Percentiles rank a stretch among this genome's conserved stretches.
Conservation (phyloP, 2,329 filamentous ascomycete species). For the Penicillium italicum region DNA sequence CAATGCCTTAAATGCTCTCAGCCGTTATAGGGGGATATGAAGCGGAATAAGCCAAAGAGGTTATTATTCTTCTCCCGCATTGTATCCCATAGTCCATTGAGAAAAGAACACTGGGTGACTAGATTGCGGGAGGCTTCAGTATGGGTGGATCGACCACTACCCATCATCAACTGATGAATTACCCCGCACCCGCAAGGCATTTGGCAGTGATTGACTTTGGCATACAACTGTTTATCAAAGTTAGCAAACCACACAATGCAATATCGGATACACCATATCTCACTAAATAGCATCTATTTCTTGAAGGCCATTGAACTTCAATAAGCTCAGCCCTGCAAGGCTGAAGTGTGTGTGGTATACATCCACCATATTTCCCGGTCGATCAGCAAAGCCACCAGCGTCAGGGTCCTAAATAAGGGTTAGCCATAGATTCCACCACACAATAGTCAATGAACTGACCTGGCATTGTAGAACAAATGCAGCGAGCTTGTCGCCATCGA, state of each 20-base stretch:
- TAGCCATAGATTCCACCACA: slow-evolving; percentile 3
- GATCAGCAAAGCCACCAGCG: slow-evolving; percentile 79
- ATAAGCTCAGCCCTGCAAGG: slow-evolving; percentile 78
- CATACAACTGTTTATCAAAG: slow-evolving; percentile 55
- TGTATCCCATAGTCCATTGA: slow-evolving; percentile 63
- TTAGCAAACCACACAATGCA: slow-evolving; percentile 15
- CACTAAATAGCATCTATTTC: slow-evolving; percentile 86
- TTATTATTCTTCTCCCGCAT: slow-evolving; percentile 61
- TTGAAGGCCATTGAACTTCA: slow-evolving; percentile 71
- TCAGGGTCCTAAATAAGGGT: slow-evolving; percentile 60
- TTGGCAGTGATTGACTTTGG: slow-evolving; percentile 64
- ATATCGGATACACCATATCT: slow-evolving; percentile 27
- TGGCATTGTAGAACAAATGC: slow-evolving; percentile 84
- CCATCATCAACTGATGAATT: slow-evolving; percentile 15
- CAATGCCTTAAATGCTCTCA: slow-evolving; percentile 40
- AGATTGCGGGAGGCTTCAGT: slow-evolving; percentile 60
- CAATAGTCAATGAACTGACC: slow-evolving; percentile 36
- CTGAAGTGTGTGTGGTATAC: slow-evolving; percentile 95
- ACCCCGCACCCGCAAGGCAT: slow-evolving; percentile 50
- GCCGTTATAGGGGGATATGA: slow-evolving; percentile 37
- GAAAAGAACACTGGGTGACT: slow-evolving; percentile 58
- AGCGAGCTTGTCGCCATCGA: slow-evolving; percentile 75
- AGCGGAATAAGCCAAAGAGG: slow-evolving; percentile 42
- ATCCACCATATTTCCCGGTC: slow-evolving; percentile 92
- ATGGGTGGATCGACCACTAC: not conserved